Evolutionary conservation across 2,329 filamentous ascomycete genomes (phyloP).

Genomic region (Trichoderma atrobrunneum): DNA sequence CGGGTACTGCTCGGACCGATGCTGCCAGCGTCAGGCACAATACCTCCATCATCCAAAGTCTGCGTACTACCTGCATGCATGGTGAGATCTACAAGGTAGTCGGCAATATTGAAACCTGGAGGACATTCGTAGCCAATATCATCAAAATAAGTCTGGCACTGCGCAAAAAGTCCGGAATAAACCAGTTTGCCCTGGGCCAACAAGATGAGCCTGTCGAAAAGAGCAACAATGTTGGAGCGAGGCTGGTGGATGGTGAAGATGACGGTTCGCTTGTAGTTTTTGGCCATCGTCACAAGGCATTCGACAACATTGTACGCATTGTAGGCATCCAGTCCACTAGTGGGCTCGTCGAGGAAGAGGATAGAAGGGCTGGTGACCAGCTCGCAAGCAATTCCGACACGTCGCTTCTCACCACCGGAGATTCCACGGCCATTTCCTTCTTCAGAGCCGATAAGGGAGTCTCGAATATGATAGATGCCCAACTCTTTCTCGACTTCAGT

Average conservation of each 20-base stretch:
- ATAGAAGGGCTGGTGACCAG: constrained; percentile 97
- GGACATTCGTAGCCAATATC: constrained; percentile 88
- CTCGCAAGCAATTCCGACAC: constrained; percentile 96
- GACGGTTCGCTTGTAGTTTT: constrained; percentile 94
- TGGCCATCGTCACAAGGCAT: constrained; percentile 89
- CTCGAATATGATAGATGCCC: constrained; percentile 88
- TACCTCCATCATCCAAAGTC: constrained; percentile 52
- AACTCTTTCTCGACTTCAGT: constrained; percentile 94
- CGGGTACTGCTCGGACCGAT: constrained; percentile 82
- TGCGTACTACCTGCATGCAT: constrained; percentile 80
- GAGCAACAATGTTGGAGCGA: constrained; percentile 93
- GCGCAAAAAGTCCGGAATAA: constrained; percentile 85
- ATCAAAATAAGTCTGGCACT: constrained; percentile 91
- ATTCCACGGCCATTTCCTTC: constrained; percentile 93
- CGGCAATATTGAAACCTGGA: constrained; percentile 96
- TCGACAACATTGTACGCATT: constrained; percentile 99
- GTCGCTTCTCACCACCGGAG: constrained; percentile 92
- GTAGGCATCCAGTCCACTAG: constrained; percentile 90
- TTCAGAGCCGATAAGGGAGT: constrained; percentile 94
- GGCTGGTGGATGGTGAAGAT: constrained; percentile 99
- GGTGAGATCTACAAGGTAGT: constrained; percentile 94
- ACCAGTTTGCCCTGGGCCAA: constrained; percentile 86
- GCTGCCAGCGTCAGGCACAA: constrained; percentile 56
- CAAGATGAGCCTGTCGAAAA: constrained; percentile 92
- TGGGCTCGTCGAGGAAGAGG: constrained; percentile 94